phyloP scores from a whole-genome alignment of 345 rosid genomes.

The Salix udensis region DNA sequence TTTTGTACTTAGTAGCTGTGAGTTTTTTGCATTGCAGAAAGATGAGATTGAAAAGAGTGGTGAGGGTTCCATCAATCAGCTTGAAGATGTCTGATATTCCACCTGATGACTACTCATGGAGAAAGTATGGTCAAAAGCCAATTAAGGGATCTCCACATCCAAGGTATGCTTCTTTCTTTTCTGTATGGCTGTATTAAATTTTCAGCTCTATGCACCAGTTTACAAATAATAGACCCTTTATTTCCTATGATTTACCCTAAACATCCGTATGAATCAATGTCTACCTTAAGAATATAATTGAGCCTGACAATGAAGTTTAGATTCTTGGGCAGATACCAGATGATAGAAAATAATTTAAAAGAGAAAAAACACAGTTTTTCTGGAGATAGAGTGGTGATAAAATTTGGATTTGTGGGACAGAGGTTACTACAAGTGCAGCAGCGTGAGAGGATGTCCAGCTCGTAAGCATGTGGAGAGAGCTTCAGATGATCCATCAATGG shows the following conservation, averaged over 20 bases:
- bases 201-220: neutral
- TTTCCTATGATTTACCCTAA: neutral
- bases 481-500: slow-evolving; percentile 24
- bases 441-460: slow-evolving; percentile 29
- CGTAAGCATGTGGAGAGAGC: slow-evolving; percentile 31
- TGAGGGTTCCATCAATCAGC: slow-evolving; percentile 29
- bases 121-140: slow-evolving; percentile 32
- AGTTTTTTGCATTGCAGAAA: slow-evolving; percentile 11
- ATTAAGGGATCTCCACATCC: slow-evolving; percentile 34
- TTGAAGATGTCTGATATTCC: slow-evolving; percentile 32
- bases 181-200: neutral
- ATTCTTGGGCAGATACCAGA: neutral
- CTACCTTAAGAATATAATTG: neutral
- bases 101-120: slow-evolving; percentile 32
- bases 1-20: neutral
- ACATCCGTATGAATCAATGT: neutral
- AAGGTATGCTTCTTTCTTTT: neutral
- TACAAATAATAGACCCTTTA: neutral
- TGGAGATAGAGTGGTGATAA: neutral
- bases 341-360: neutral
- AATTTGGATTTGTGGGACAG: slow-evolving; percentile 1
- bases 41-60: slow-evolving; percentile 23
- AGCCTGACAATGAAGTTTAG: neutral
- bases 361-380: neutral
- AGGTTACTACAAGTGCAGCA: slow-evolving; percentile 33